Evolutionary conservation across 2,329 filamentous ascomycete species (phyloP), one percentile per base, ranked within the genome.

Genomic region (Penicillium sp.): DNA sequence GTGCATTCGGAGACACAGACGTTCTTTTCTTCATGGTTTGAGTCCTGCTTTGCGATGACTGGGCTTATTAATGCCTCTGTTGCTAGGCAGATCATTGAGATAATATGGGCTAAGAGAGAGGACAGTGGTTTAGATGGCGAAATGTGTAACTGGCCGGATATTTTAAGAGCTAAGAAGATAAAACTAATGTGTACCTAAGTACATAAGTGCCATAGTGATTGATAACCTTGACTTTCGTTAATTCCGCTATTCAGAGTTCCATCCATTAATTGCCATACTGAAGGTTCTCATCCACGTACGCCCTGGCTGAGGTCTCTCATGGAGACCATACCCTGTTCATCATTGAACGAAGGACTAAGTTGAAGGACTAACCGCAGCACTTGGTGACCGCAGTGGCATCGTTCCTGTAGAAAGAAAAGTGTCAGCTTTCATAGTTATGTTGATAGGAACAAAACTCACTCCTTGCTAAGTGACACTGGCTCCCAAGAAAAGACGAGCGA

Each of bases 401-500:
- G 43, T 60, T 62, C 21, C 62, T 63, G 25, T 45, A 13, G 33
- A 21, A n/a, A 16, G 0, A 42, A 13, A 44, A 48, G 35, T 14
- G 31, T 21, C 4, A 43, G 25, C 27, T 4, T 21, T 29, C 31
- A 52, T 25, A 26, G 7, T 11, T 21, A 45, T 10, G 21, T 6
- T 19, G 42, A 21, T 10, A 10, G 37, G 23, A n/a, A 26, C 8
- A 35, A 13, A 14, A 57, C 57, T 54, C 49, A 63, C 61, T 58
- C 57, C 29, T 60, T 58, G 14, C 29, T 46, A 39, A 59, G 31
- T 31, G 59, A 58, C 4, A 67, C 43, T 6, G 65, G 58, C 54
- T 90, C 88, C 88, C 89, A 93, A 29, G 86, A 84, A 70, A 91
- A 93, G 58, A 90, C 69, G 62, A 92, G 91, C 13, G 83, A 81